These are phyloP conservation scores for Cryphonectria nitschkei DNA, from an alignment of 2,329 filamentous ascomycete species.

Conservation along the genomic window DNA sequence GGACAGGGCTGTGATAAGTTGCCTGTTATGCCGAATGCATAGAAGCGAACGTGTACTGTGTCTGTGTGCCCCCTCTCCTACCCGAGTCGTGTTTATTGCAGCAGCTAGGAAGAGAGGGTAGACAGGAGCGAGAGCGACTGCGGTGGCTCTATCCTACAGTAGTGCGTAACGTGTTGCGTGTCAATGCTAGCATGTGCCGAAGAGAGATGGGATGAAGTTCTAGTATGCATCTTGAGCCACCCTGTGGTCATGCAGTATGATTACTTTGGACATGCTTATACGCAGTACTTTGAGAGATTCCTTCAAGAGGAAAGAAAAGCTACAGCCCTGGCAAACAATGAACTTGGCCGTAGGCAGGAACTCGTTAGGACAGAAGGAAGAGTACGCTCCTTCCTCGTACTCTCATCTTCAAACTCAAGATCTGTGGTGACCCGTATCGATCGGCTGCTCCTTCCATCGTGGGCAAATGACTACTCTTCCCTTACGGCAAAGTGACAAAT, in stretches of 20 bases:
- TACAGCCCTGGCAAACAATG: background rate
- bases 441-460: background rate
- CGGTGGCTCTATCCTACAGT: background rate
- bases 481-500: background rate
- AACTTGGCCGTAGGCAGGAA: too few relatives aligned
- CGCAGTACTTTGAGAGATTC: background rate
- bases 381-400: too few relatives aligned
- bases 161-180: conserved; percentile 23
- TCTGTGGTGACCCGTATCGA: background rate
- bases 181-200: conserved; percentile 17
- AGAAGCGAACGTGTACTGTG: background rate
- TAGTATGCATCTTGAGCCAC: background rate
- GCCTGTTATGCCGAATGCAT: background rate
- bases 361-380: too few relatives aligned
- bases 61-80: background rate
- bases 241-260: background rate
- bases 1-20: background rate
- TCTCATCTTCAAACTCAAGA: background rate
- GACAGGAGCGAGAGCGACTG: background rate
- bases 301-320: background rate
- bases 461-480: background rate
- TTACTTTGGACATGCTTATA: background rate
- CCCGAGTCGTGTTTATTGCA: background rate
- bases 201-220: conserved; percentile 19
- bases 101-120: background rate